Percentiles rank a stretch among this genome's conserved stretches.
Conservation (phyloP, 176 grass and related monocot species). For the Phoenix dactylifera region DNA sequence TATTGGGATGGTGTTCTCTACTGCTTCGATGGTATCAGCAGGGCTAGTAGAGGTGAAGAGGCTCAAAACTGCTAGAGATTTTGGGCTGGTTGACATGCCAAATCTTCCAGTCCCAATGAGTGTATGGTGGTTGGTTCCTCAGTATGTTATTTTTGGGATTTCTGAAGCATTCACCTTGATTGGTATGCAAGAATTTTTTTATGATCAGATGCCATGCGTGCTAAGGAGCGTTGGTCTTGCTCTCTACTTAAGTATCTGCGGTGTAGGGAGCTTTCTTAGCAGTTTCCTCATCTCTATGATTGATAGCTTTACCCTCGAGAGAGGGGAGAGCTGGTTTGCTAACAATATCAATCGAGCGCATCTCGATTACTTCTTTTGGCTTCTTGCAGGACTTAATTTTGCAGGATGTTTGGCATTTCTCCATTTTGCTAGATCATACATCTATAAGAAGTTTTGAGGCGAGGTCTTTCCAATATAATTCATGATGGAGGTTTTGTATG, state of each 20-base stretch:
- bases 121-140: too few species aligned
- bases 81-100: too few species aligned
- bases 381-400: slow-evolving; percentile 1
- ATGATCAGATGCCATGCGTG: slow-evolving; percentile 10
- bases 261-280: slow-evolving; percentile 19
- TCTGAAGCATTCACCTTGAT: not conserved
- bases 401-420: not conserved
- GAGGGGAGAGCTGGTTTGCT: slow-evolving; percentile 14
- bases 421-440: slow-evolving; percentile 8
- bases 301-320: slow-evolving; percentile 13
- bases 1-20: slow-evolving; percentile 13
- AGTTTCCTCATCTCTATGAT: slow-evolving; percentile 22
- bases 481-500: too few species aligned
- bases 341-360: slow-evolving; percentile 14
- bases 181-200: slow-evolving; percentile 20
- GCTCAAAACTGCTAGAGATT: too few species aligned
- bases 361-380: slow-evolving; percentile 17
- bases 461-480: too few species aligned
- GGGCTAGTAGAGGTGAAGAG: slow-evolving; percentile 29
- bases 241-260: slow-evolving; percentile 17
- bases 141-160: not conserved
- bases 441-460: not conserved
- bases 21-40: slow-evolving; percentile 5
- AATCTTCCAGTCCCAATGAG: too few species aligned
- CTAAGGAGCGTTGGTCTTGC: slow-evolving; percentile 17